Evolutionary conservation across 495 filamentous ascomycete species (phyloP), one percentile per base, ranked within the genome.

Genomic region (Xylaria intraflava): DNA sequence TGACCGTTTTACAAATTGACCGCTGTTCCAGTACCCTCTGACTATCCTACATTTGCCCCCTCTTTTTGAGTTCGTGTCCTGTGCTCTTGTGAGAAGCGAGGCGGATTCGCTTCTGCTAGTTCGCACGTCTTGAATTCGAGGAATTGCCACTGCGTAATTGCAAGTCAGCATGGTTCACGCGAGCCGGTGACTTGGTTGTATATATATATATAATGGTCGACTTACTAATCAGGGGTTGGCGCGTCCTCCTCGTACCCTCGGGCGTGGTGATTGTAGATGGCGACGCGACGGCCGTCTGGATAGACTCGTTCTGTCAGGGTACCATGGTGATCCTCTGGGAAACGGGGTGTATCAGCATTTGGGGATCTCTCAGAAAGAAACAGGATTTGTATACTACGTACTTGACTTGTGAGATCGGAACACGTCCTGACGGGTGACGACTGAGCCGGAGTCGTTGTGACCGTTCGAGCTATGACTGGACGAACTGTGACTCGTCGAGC

Each of bases 171-270:
- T 5, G n/a, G 39, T 27, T 38, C 16, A 2, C n/a, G 7, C 9
- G 3, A 12, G 1, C 11, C 26, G 20, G 20, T 30, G 6, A 6
- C 8, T 42, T 9, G 2, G 17, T 29, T 29, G 35, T 9, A 23
- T 14, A 1, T 16, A 14, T 27, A 36, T 17, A 39, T 26, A 14
- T 11, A 19, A 30, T 0, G 3, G 35, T 24, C 22, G 8, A 55
- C 52, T 55, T 36, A 55, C 52, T 49, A 55, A 26, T 3, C 2
- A 7, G 52, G 52, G n/a, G 0, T 43, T 22, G 52, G 52, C 16
- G 43, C 52, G 30, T 43, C 1, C 19, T 42, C 9, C 0, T 55
- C 52, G 14, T 27, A 49, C 5, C 35, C 38, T 11, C 45, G 43
- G 26, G 52, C 45, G 9, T 55, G 19, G 38, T 55, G 52, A 9